A percentile compares a stretch with the other conserved stretches of the same genome.
Evolutionary conservation across 192 early-diverging fungal species (phyloP).

Genomic region (Linnemannia exigua): DNA sequence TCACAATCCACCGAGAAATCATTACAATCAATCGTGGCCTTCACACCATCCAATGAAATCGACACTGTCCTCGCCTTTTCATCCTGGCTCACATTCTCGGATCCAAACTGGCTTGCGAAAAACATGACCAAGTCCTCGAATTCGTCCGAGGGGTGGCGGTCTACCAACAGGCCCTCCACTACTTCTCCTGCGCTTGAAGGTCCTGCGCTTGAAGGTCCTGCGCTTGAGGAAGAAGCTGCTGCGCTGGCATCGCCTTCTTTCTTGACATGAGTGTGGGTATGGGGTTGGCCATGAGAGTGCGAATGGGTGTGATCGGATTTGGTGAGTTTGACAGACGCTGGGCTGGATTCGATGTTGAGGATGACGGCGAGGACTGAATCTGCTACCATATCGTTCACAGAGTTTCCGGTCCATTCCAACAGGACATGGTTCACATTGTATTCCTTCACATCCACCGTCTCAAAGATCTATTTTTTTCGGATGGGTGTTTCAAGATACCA

Average conservation of each 20-base stretch:
- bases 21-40: constrained; percentile 36
- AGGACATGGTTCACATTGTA: constrained; percentile 70
- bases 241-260: neutral
- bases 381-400: constrained; percentile 96
- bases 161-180: constrained; percentile 8
- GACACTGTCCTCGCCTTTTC: constrained; percentile 23
- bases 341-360: constrained; percentile 86
- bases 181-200: neutral
- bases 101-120: constrained; percentile 47
- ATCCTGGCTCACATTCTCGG: constrained; percentile 39
- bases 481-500: neutral
- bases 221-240: neutral
- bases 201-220: neutral
- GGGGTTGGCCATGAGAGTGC: constrained; percentile 38
- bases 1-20: constrained; percentile 41
- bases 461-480: constrained; percentile 51
- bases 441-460: constrained; percentile 82
- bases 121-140: constrained; percentile 55
- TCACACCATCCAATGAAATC: constrained; percentile 38
- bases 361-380: constrained; percentile 93
- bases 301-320: constrained; percentile 50
- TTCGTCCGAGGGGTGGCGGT: constrained; percentile 28
- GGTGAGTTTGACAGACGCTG: constrained; percentile 86
- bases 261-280: constrained; percentile 10
- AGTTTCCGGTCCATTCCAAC: constrained; percentile 93